Conservation (phyloP, 2,329 filamentous ascomycete species). For the Aspergillus brunneoviolaceus region DNA sequence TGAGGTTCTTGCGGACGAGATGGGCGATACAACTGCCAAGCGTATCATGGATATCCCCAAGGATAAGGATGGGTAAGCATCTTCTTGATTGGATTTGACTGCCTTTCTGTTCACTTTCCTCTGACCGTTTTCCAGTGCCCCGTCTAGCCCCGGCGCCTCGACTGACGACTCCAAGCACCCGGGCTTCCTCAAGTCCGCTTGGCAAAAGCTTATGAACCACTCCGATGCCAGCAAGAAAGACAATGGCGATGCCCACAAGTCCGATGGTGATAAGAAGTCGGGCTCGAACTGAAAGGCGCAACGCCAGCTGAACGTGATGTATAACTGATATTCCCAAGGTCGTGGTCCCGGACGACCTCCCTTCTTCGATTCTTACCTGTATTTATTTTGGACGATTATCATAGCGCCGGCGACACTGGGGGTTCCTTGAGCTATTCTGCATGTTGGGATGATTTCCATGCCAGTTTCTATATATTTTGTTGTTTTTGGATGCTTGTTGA, state of each 20-base stretch:
- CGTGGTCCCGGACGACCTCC: slow-evolving; percentile 11
- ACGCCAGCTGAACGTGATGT: slow-evolving; percentile 11
- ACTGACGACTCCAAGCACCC: slow-evolving; percentile 70
- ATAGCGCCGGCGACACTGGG: slow-evolving; percentile 42
- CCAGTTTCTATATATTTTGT: slow-evolving; percentile 14
- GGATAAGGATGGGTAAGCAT: slow-evolving; percentile 53
- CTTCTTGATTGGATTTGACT: background rate
- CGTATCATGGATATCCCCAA: slow-evolving; percentile 78
- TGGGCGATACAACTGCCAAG: slow-evolving; percentile 88
- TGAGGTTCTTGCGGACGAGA: slow-evolving; percentile 95
- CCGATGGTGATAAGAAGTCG: slow-evolving; percentile 32
- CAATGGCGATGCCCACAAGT: slow-evolving; percentile 24
- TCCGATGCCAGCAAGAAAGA: slow-evolving; percentile 34
- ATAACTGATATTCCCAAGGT: slow-evolving; percentile 22
- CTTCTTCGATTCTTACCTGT: slow-evolving; percentile 28
- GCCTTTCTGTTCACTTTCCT: background rate
- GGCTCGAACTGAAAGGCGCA: slow-evolving; percentile 34
- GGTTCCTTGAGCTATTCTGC: slow-evolving; percentile 18
- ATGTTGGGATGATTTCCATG: slow-evolving; percentile 15
- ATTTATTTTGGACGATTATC: slow-evolving; percentile 34
- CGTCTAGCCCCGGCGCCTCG: slow-evolving; percentile 19
- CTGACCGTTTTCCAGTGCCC: slow-evolving; percentile 20
- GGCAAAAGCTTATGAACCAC: slow-evolving; percentile 87
- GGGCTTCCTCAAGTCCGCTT: slow-evolving; percentile 88
- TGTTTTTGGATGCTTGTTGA: slow-evolving; percentile 3